These are phyloP conservation scores for Aspergillus luchuensis DNA, from an alignment of 2,329 filamentous ascomycete genomes.

Conservation along the genomic window DNA sequence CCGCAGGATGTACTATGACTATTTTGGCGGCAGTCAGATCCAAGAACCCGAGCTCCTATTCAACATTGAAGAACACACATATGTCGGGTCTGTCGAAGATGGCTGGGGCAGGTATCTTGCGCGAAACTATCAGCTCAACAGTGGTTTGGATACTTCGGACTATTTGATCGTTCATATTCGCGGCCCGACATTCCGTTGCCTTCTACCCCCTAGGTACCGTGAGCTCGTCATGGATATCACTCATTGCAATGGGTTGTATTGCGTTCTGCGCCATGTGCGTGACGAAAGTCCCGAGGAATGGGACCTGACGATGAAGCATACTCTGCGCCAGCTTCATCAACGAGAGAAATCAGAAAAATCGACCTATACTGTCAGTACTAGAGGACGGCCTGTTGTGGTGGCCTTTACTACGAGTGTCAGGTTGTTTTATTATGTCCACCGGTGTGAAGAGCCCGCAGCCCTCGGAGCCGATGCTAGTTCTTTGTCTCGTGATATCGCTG, in stretches of 20 bases:
- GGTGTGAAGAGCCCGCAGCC: background rate
- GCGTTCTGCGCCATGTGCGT: slow-evolving; percentile 12
- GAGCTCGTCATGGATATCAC: slow-evolving; percentile 10
- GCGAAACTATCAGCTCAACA: background rate
- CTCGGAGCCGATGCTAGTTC: background rate
- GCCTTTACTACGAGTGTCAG: slow-evolving; percentile 17
- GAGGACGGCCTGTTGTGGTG: slow-evolving; percentile 16
- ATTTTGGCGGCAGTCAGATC: background rate
- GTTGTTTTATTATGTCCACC: slow-evolving; percentile 22
- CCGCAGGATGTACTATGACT: background rate
- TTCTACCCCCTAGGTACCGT: slow-evolving; percentile 17
- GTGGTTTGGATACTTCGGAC: background rate
- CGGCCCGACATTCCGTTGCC: slow-evolving; percentile 9
- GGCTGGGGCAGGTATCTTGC: slow-evolving; percentile 18
- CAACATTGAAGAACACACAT: slow-evolving; percentile 12
- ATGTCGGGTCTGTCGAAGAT: slow-evolving; percentile 15
- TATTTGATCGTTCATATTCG: background rate
- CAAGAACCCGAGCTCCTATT: slow-evolving; percentile 6
- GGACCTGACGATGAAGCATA: slow-evolving; percentile 13
- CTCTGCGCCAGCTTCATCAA: slow-evolving; percentile 6
- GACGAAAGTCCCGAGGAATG: slow-evolving; percentile 20
- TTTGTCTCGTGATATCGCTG: slow-evolving; percentile 8
- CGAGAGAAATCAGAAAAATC: background rate
- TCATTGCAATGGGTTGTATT: slow-evolving; percentile 13
- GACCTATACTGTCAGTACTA: background rate